Conservation (phyloP, 1,139 yeast genomes). For the Saccharomyces hybrid region DNA sequence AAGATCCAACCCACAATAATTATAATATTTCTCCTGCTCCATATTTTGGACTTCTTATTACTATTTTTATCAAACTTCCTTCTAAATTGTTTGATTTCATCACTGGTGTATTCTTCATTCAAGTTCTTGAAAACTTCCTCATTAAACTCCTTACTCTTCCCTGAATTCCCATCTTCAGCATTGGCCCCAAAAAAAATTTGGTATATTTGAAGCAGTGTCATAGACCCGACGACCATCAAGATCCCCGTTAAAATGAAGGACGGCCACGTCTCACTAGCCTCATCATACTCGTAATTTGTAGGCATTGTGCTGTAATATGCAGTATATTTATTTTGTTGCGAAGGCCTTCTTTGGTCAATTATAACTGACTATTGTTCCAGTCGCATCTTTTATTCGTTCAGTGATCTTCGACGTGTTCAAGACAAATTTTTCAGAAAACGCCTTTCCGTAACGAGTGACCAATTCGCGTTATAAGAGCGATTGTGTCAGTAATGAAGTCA, state of each 20-base stretch:
- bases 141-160: conserved; percentile 13
- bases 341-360: background rate
- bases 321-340: background rate
- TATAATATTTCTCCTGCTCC: conserved; percentile 41
- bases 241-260: conserved; percentile 75
- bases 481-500: background rate
- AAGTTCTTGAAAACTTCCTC: conserved; percentile 11
- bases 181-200: conserved; percentile 12
- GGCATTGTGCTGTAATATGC: conserved; percentile 25
- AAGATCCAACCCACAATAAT: conserved; percentile 62
- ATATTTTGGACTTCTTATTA: conserved; percentile 32
- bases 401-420: background rate
- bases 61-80: conserved; percentile 30
- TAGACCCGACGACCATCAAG: conserved; percentile 59
- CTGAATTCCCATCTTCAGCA: conserved; percentile 7
- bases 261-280: conserved; percentile 93
- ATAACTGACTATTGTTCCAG: background rate
- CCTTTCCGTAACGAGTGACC: background rate
- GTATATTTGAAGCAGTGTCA: conserved; percentile 46
- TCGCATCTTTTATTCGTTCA: background rate
- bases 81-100: conserved; percentile 39
- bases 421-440: background rate
- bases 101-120: conserved; percentile 32
- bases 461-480: background rate
- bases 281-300: conserved; percentile 65